These are phyloP conservation scores for Rhinocladiella similis DNA, from an alignment of 2,329 filamentous ascomycete genomes.

Conservation along the genomic window DNA sequence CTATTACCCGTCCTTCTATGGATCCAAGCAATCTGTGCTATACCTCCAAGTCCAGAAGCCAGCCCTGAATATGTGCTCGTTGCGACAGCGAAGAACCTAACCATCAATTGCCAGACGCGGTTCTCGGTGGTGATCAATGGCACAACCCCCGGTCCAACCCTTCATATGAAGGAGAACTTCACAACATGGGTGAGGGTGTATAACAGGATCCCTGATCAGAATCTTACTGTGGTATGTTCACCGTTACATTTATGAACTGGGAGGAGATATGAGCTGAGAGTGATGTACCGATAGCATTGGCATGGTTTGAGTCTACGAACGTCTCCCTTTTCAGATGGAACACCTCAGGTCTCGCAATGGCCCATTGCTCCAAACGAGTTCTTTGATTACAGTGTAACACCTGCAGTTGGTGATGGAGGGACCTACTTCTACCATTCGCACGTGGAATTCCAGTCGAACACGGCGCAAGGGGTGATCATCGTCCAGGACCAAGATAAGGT, in stretches of 20 bases:
- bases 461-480: conserved; percentile 59
- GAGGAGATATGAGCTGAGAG: background rate
- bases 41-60: background rate
- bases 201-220: conserved; percentile 54
- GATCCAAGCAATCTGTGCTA: background rate
- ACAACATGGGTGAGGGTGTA: conserved; percentile 59
- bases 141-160: conserved; percentile 51
- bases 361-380: conserved; percentile 61
- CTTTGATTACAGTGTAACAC: conserved; percentile 66
- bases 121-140: conserved; percentile 54
- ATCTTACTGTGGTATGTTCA: conserved; percentile 55
- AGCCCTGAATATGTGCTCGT: conserved; percentile 50
- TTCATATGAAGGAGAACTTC: conserved; percentile 47
- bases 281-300: conserved; percentile 56
- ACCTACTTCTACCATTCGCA: conserved; percentile 71
- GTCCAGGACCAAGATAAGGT: conserved; percentile 50
- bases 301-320: conserved; percentile 63
- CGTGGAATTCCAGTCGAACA: conserved; percentile 61
- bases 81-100: conserved; percentile 44
- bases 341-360: conserved; percentile 63
- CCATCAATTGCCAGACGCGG: conserved; percentile 48
- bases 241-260: background rate
- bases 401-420: conserved; percentile 55
- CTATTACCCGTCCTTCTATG: background rate
- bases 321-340: conserved; percentile 65